A percentile compares a stretch with the other conserved stretches of the same genome.
phyloP scores from a whole-genome alignment of 1,139 yeast species.

The Keqinozyma sinolaborantium region DNA sequence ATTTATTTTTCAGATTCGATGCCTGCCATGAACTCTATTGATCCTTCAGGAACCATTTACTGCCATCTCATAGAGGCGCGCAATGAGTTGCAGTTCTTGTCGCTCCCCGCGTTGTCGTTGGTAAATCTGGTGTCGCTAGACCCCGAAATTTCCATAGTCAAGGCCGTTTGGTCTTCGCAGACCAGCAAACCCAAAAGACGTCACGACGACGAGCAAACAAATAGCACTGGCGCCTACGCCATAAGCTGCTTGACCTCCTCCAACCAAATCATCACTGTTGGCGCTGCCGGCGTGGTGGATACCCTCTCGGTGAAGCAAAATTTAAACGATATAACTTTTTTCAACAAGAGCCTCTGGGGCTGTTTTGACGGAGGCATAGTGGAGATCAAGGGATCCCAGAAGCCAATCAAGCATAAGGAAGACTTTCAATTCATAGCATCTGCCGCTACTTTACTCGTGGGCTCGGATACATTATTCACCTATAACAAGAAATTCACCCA shows the following conservation, averaged over 20 bases:
- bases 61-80: neutral
- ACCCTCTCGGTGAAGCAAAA: conserved; percentile 4
- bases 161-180: neutral
- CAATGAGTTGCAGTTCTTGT: neutral
- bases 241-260: neutral
- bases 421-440: neutral
- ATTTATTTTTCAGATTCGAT: neutral
- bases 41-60: neutral
- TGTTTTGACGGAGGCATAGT: conserved; percentile 12
- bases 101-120: neutral
- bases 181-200: neutral
- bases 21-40: neutral
- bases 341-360: conserved; percentile 9
- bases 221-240: neutral
- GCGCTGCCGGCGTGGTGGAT: conserved; percentile 9
- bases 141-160: neutral
- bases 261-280: neutral
- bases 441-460: neutral
- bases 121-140: neutral
- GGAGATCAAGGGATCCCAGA: conserved; percentile 5
- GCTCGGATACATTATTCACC: neutral
- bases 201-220: neutral
- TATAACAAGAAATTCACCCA: neutral
- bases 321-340: conserved; percentile 8
- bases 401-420: neutral